These are phyloP conservation scores for Coniochaeta sp. DNA, from an alignment of 2,329 filamentous ascomycete species.

Conservation along the genomic window DNA sequence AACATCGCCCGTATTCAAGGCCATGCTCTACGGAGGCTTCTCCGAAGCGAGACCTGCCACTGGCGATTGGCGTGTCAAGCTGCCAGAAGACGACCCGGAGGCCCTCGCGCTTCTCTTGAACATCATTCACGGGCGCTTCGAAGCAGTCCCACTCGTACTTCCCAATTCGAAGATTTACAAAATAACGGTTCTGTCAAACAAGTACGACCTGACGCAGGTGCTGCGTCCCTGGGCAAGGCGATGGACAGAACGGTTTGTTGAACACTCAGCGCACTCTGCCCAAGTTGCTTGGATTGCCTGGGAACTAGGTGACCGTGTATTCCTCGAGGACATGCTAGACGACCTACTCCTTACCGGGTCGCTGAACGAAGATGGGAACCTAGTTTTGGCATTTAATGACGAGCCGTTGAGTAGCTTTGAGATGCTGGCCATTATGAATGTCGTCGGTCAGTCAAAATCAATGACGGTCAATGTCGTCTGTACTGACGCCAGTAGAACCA, in stretches of 20 bases:
- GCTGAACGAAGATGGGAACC: no score
- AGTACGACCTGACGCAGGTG: slow-evolving; percentile 20
- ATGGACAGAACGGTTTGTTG: slow-evolving; percentile 12
- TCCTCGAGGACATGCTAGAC: no score
- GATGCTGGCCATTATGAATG: no score
- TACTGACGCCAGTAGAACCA: no score
- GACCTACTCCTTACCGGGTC: no score
- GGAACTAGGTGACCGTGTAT: slow-evolving; percentile 19
- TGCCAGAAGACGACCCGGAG: slow-evolving; percentile 22
- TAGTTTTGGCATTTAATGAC: no score
- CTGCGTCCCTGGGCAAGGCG: slow-evolving; percentile 17
- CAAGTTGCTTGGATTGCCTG: slow-evolving; percentile 25
- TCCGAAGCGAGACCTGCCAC: slow-evolving; percentile 12
- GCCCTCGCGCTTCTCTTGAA: slow-evolving; percentile 20
- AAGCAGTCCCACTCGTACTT: slow-evolving; percentile 15
- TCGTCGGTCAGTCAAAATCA: no score
- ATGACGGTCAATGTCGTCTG: no score
- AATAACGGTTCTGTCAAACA: slow-evolving; percentile 20
- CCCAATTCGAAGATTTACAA: slow-evolving; percentile 17
- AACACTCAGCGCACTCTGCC: no score
- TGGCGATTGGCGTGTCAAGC: slow-evolving; percentile 17
- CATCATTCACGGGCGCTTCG: slow-evolving; percentile 22
- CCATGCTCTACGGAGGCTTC: slow-evolving; percentile 21
- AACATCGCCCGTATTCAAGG: slow-evolving; percentile 19
- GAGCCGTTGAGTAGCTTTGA: no score